A percentile compares a stretch with the other conserved stretches of the same genome.
Evolutionary conservation across 2,329 filamentous ascomycete genomes (phyloP).

Genomic region (Ciborinia camelliae): DNA sequence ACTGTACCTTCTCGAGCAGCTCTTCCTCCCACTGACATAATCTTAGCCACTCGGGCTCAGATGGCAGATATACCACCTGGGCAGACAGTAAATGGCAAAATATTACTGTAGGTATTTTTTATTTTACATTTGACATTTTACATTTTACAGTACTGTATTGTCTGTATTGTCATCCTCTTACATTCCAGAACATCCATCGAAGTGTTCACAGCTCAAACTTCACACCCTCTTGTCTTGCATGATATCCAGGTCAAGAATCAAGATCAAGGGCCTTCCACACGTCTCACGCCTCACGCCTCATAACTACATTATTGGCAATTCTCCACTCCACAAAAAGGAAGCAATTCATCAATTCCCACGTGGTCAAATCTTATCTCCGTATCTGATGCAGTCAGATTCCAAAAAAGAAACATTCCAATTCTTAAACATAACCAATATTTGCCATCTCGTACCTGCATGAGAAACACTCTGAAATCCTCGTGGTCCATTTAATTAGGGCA

Average conservation of each 20-base stretch:
- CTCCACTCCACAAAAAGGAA: conserved; percentile 4
- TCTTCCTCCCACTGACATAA: too few species aligned
- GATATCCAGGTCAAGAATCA: too few species aligned
- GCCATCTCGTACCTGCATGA: conserved; percentile 5
- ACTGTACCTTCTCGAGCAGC: background rate
- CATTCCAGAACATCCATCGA: background rate
- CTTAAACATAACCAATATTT: conserved; percentile 9
- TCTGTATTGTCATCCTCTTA: background rate
- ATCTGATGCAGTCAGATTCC: background rate
- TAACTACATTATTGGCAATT: background rate
- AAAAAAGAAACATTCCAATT: background rate
- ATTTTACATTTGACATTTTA: too few species aligned
- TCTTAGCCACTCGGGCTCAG: background rate
- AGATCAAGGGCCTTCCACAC: too few species aligned
- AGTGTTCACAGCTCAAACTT: too few species aligned
- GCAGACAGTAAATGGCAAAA: too few species aligned
- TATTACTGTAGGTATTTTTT: too few species aligned
- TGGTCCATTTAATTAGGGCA: conserved; percentile 2
- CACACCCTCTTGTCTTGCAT: too few species aligned
- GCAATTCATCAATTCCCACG: conserved; percentile 2
- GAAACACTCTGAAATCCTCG: background rate
- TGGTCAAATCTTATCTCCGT: background rate
- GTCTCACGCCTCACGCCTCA: background rate
- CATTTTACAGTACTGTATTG: too few species aligned
- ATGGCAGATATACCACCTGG: too few species aligned